phyloP scores from a whole-genome alignment of 352 stramenopile species.

The Pythium oligandrum region DNA sequence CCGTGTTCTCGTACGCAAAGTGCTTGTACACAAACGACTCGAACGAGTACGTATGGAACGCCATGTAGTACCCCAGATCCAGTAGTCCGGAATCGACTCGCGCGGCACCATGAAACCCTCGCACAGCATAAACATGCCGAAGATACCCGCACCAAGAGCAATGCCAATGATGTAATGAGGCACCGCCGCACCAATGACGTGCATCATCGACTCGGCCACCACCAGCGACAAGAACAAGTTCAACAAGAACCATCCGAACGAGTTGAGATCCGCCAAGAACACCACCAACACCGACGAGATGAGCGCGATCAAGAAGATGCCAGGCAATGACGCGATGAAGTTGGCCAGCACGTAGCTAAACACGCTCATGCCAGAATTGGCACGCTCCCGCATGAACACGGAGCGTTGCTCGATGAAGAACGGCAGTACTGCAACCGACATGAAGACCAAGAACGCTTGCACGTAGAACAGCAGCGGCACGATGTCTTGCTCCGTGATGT shows the following conservation, averaged over 20 bases:
- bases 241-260: conserved; percentile 57
- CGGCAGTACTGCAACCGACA: conserved; percentile 82
- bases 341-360: conserved; percentile 73
- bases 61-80: conserved; percentile 84
- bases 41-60: conserved; percentile 87
- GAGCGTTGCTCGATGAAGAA: conserved; percentile 79
- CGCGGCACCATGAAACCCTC: conserved; percentile 83
- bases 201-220: conserved; percentile 78
- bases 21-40: conserved; percentile 84
- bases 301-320: conserved; percentile 51
- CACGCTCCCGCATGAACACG: conserved; percentile 80
- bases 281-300: conserved; percentile 49
- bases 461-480: conserved; percentile 85
- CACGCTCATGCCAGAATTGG: conserved; percentile 75
- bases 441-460: conserved; percentile 89
- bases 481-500: conserved; percentile 25
- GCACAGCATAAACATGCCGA: conserved; percentile 86
- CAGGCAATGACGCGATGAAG: conserved; percentile 64
- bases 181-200: conserved; percentile 70
- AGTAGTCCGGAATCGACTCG: conserved; percentile 59
- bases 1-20: conserved; percentile 31
- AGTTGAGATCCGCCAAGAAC: conserved; percentile 41
- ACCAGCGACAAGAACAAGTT: conserved; percentile 78
- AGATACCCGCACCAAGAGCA: conserved; percentile 67
- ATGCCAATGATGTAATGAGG: conserved; percentile 88